Evolutionary conservation across 2,329 filamentous ascomycete genomes (phyloP), one percentile per base, ranked within the genome.

Genomic region (Cladosporium sp.): DNA sequence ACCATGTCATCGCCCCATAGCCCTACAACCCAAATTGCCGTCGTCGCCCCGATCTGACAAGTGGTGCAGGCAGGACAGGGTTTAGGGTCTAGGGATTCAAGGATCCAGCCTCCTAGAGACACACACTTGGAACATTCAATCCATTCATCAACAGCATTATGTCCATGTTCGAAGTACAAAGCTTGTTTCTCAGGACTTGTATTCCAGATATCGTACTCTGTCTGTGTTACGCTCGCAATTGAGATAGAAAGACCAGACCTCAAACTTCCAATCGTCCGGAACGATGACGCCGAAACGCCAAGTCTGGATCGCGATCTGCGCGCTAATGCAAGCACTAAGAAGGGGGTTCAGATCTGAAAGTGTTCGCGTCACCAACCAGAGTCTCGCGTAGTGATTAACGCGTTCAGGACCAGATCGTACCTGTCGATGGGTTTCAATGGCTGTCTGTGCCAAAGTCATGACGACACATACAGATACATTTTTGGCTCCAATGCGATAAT

Each of bases 321-420:
- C 59, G 59, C 59, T 62, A 62, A 62, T 52, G 59, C 47, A 62
- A 52, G 59, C 59, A 62, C 59, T 62, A 62, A 54, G 30, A 14
- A 32, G 36, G 28, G 47, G 21, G 41, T 21, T 62, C 47, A 38
- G 44, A 52, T 52, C 47, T 52, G 28, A 47, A 47, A 28, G 59
- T 62, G 47, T 62, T 54, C 59, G 59, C 59, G 59, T 62, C 59
- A 62, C 59, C 59, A 62, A 26, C 32, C 10, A 34, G 21, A 28
- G 24, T 52, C 54, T 58, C 28, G 21, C 30, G 34, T n/a, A 32
- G 32, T 58, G 30, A 36, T 38, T 24, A 58, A 38, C 32, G 55
- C 55, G 55, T 58, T 34, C 2, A n/a, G 14, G 21, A 5, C 14
- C 21, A 54, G 59, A 52, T 62, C 59, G 47, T 62, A 52, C 59